Percentiles rank a stretch among this genome's conserved stretches.
phyloP scores from a whole-genome alignment of 805 yeast species.

The Lachancea waltii region DNA sequence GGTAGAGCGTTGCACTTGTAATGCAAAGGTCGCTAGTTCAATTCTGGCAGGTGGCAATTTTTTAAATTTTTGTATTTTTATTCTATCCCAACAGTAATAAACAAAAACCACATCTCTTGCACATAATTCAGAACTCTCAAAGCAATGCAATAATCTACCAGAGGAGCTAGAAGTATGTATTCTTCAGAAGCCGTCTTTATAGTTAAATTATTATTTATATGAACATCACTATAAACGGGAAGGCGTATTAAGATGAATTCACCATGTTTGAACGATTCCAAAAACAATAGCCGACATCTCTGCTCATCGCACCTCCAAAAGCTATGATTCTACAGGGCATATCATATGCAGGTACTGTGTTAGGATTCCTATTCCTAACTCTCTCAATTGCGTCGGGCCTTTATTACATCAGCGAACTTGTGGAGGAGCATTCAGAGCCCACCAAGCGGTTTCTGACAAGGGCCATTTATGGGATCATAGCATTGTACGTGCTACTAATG shows the following conservation, averaged over 20 bases:
- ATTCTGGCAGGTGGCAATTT: constrained; percentile 76
- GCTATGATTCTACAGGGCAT: constrained; percentile 53
- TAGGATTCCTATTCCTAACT: constrained; percentile 57
- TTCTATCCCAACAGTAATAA: no score
- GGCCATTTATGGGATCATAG: constrained; percentile 57
- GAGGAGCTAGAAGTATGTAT: no score
- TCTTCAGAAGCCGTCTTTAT: no score
- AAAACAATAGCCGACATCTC: no score
- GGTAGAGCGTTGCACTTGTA: constrained; percentile 99
- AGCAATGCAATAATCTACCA: no score
- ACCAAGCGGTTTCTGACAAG: constrained; percentile 64
- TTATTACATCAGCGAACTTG: constrained; percentile 83
- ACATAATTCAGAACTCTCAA: no score
- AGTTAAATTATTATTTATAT: no score
- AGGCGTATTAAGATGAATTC: no score
- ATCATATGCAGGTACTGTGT: constrained; percentile 52
- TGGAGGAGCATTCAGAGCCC: constrained; percentile 87
- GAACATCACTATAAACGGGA: no score
- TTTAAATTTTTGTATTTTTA: no score
- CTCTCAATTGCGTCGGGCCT: constrained; percentile 82
- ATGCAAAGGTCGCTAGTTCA: constrained; percentile 96
- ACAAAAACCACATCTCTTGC: no score
- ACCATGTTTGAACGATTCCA: no score
- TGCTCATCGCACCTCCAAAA: background rate
- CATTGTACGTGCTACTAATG: constrained; percentile 47